phyloP scores from a whole-genome alignment of 306 rosid genomes.

The Coriaria nepalensis region DNA sequence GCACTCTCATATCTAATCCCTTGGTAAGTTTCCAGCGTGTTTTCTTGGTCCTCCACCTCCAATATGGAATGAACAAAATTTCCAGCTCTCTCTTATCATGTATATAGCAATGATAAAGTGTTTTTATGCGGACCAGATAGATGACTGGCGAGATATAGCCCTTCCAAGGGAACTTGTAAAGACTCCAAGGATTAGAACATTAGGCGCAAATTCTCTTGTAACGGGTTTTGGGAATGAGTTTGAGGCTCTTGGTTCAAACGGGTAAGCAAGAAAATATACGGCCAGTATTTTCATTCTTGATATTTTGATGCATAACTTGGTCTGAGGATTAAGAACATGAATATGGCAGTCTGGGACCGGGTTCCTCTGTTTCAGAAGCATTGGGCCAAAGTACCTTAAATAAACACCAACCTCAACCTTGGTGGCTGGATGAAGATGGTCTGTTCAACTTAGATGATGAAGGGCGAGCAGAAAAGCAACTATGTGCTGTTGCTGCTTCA shows the following conservation, averaged over 20 bases:
- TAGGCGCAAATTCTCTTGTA: slow-evolving; percentile 62
- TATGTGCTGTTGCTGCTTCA: slow-evolving; percentile 87
- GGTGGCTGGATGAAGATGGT: slow-evolving; percentile 88
- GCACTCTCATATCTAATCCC: no score
- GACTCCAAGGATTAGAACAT: slow-evolving; percentile 46
- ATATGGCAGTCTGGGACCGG: slow-evolving; percentile 41
- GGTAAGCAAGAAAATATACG: slow-evolving; percentile 32
- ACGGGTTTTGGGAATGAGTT: slow-evolving; percentile 83
- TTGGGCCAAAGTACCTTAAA: slow-evolving; percentile 27
- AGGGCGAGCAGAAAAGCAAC: slow-evolving; percentile 85
- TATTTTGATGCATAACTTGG: neutral
- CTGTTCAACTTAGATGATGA: slow-evolving; percentile 82
- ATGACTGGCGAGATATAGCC: slow-evolving; percentile 94
- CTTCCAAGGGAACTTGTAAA: slow-evolving; percentile 58
- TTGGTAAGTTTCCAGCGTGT: no score
- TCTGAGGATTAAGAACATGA: slow-evolving; percentile 19
- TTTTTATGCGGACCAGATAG: slow-evolving; percentile 42
- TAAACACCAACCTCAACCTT: slow-evolving; percentile 50
- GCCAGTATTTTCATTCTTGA: neutral
- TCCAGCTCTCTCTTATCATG: neutral
- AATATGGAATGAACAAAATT: no score
- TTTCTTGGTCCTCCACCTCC: no score
- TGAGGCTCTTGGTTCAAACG: slow-evolving; percentile 49
- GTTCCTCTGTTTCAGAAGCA: slow-evolving; percentile 42
- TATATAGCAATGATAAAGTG: slow-evolving; percentile 1